Percentiles rank a stretch among this genome's conserved stretches.
These are phyloP conservation scores for Hura crepitans DNA, from an alignment of 441 rosid species.

Conservation along the genomic window DNA sequence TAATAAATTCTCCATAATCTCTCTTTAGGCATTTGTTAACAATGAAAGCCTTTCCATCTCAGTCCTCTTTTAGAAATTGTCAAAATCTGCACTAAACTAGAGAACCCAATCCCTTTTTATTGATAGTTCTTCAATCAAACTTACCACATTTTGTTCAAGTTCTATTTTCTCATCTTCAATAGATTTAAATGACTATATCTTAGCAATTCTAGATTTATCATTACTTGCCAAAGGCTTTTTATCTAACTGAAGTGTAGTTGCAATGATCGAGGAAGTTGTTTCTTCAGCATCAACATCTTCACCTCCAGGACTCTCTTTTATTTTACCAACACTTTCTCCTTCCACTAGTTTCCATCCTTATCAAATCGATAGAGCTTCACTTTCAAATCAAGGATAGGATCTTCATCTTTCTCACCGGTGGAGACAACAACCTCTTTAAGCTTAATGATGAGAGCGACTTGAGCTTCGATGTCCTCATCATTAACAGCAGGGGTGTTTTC, in stretches of 20 bases:
- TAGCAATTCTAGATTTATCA: constrained; percentile 52
- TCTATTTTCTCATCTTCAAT: constrained; percentile 62
- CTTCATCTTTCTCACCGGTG: constrained; percentile 91
- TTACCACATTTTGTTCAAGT: constrained; percentile 50
- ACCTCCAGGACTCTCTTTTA: constrained; percentile 9
- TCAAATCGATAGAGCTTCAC: too few species aligned
- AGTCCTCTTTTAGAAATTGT: constrained; percentile 88
- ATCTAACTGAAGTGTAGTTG: constrained; percentile 46
- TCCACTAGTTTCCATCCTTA: too few species aligned
- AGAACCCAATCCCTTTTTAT: constrained; percentile 65
- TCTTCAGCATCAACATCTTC: constrained; percentile 43
- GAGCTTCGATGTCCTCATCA: constrained; percentile 96
- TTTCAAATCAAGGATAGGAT: constrained; percentile 71
- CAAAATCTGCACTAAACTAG: constrained; percentile 90
- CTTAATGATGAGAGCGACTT: constrained; percentile 77
- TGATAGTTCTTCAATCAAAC: constrained; percentile 57
- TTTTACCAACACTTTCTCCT: constrained; percentile 12
- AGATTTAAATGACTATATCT: constrained; percentile 60
- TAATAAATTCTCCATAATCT: constrained; percentile 74
- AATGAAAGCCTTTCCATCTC: constrained; percentile 78
- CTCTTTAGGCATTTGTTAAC: constrained; percentile 85
- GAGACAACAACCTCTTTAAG: constrained; percentile 80
- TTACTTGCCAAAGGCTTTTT: constrained; percentile 65
- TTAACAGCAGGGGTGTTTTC: constrained; percentile 59
- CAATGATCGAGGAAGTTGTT: constrained; percentile 40